Base-by-base conservation (phyloP, 1,284 basidiomycete genomes). In the Thelephora terrestris region DNA sequence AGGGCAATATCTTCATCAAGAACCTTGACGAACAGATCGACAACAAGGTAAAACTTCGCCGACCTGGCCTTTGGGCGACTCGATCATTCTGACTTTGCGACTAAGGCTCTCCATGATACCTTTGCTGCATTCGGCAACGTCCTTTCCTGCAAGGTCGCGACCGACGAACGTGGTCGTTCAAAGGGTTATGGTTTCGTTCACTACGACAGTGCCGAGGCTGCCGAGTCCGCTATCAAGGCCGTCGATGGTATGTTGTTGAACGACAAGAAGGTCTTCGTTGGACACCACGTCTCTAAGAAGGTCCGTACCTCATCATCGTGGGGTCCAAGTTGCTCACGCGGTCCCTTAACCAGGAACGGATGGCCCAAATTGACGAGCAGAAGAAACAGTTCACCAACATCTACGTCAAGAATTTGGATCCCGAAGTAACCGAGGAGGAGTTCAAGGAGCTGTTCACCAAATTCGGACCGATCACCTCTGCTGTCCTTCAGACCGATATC, bases 1-100 rank as follows among this genome's bases (percentile, higher is more conserved):
- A 97, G 74, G 96, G 96, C 70, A 99, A 99, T 72, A 95, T 99
- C 65, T 99, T 99, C 75, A 99, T 99, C 76, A 99, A 99, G 78
- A 99, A 99, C 74, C 75, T 99, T 58, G 96, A 99, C 67, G 91
- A 96, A 69, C 78, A 79, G 55, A 99, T 99, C 60, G 96, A 99
- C 75, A 99, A 99, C 81, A 99, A 99, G 84, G 86, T 86, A 49
- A 47, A 62, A 17, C 7, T 6, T 29, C 6, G 18, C 32, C 0
- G 24, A 21, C 34, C 27, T 43, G 34, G 9, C 18, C 24, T 17
- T 37, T 5, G 36, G 24, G 21, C 7, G 10, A 43, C 21, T 23
- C 42, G 21, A 17, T 42, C 23, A 18, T 2, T 16, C 45, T 42
- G 29, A 32, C 18, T 29, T 6, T 17, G 39, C 2, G 21, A 36